phyloP scores from a whole-genome alignment of 768 basidiomycete genomes.

The Ephemerocybe angulata region DNA sequence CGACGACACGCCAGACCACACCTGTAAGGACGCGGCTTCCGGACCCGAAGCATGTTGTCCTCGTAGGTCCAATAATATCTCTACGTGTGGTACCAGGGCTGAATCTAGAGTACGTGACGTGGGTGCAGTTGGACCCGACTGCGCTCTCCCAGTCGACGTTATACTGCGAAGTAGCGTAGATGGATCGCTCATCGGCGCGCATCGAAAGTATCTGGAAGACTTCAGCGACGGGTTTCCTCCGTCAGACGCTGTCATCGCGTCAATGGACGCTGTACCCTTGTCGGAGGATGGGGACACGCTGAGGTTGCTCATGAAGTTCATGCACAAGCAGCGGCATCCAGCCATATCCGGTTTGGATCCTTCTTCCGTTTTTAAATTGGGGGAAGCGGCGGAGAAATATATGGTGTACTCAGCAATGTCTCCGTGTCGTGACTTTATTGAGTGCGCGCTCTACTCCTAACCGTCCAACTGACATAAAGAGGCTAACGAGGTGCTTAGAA shows the following conservation, averaged over 20 bases:
- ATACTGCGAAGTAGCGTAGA: not conserved
- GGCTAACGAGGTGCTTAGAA: no score
- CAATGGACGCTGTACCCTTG: not conserved
- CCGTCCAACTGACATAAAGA: no score
- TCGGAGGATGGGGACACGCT: not conserved
- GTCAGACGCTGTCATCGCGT: not conserved
- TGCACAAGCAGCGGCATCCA: not conserved
- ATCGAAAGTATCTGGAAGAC: conserved; percentile 11
- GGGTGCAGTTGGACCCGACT: not conserved
- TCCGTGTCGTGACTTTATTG: no score
- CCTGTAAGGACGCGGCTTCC: no score
- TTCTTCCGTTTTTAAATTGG: not conserved
- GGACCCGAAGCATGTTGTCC: no score
- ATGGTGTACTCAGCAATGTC: not conserved
- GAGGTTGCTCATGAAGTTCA: not conserved
- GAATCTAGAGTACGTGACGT: no score
- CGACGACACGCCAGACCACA: no score
- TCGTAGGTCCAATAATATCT: no score
- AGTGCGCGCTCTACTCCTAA: no score
- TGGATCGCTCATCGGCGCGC: conserved; percentile 8
- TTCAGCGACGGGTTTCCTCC: conserved; percentile 12
- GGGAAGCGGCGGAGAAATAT: conserved; percentile 11
- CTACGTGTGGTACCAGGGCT: no score
- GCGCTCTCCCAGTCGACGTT: not conserved
- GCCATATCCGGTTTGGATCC: not conserved